Conservation (phyloP, 352 stramenopile species). For the Blastocystis sp. region DNA sequence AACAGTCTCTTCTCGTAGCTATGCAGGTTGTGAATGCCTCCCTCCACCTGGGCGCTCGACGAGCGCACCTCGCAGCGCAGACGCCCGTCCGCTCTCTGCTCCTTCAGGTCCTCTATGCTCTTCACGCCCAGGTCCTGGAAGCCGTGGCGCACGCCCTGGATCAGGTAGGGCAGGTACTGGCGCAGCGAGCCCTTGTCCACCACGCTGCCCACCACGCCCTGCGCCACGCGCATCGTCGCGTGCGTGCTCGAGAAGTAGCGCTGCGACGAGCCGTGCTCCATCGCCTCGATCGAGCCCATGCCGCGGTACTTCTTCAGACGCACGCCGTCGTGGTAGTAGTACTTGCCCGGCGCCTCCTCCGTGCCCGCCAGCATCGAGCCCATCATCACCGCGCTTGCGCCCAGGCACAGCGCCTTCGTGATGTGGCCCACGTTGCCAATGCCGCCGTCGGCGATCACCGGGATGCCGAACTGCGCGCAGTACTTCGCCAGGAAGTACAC, state of each 20-base stretch:
- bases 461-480: constrained; percentile 76
- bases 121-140: constrained; percentile 71
- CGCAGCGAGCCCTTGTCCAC: constrained; percentile 97
- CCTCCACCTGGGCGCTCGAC: constrained; percentile 69
- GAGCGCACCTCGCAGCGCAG: constrained; percentile 71
- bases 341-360: constrained; percentile 96
- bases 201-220: constrained; percentile 95
- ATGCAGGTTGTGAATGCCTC: constrained; percentile 71
- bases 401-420: constrained; percentile 93
- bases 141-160: constrained; percentile 83
- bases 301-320: constrained; percentile 98
- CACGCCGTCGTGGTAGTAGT: constrained; percentile 99
- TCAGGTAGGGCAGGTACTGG: constrained; percentile 97
- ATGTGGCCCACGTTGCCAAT: constrained; percentile 97
- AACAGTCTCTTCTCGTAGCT: constrained; percentile 85
- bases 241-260: constrained; percentile 78
- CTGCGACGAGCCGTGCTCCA: constrained; percentile 91
- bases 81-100: constrained; percentile 50
- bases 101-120: constrained; percentile 64
- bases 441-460: constrained; percentile 96
- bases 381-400: constrained; percentile 98
- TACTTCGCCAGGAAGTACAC: constrained; percentile 96
- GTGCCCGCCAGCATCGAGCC: constrained; percentile 97
- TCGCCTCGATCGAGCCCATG: constrained; percentile 98
- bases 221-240: constrained; percentile 92